A percentile compares a stretch with the other conserved stretches of the same genome.
Conservation (phyloP, 768 basidiomycete genomes). For the Mycena amicta region DNA sequence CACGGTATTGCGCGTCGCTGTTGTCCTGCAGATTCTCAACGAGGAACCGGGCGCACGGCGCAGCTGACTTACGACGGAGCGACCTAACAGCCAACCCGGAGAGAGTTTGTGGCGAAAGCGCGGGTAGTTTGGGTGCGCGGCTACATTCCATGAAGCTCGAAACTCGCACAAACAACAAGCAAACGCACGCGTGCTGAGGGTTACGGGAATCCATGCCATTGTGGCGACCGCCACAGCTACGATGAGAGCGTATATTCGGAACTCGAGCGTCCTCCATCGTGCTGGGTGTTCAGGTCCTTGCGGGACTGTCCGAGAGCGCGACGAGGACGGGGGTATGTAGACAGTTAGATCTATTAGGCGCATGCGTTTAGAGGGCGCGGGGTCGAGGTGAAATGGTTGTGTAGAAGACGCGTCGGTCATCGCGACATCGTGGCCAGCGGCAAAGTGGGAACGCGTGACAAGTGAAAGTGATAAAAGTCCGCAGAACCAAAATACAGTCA, state of each 20-base stretch:
- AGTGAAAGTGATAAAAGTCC: too few species aligned
- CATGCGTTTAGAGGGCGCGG: constrained; percentile 26
- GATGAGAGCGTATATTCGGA: constrained; percentile 70
- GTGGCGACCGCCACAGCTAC: constrained; percentile 63
- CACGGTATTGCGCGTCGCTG: constrained; percentile 88
- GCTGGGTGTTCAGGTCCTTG: constrained; percentile 38
- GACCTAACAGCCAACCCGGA: constrained; percentile 81
- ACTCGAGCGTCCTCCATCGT: constrained; percentile 83
- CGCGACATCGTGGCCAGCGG: background rate
- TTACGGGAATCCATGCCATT: constrained; percentile 77
- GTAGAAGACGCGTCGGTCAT: constrained; percentile 12
- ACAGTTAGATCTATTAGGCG: constrained; percentile 52
- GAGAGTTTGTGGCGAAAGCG: constrained; percentile 61
- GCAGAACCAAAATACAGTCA: constrained; percentile 6
- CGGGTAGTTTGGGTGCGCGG: constrained; percentile 73
- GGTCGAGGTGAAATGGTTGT: constrained; percentile 17
- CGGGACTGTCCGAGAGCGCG: constrained; percentile 20
- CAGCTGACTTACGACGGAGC: constrained; percentile 64
- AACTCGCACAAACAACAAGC: constrained; percentile 4
- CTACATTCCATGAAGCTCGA: constrained; percentile 38
- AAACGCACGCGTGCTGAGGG: constrained; percentile 74
- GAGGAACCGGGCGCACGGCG: constrained; percentile 1
- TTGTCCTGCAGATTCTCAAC: constrained; percentile 65
- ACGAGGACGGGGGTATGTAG: constrained; percentile 49
- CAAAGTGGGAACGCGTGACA: background rate